A percentile compares a stretch with the other conserved stretches of the same genome.
These are phyloP conservation scores for Coccomyxa subellipsoidea DNA, from an alignment of 163 green algal species.

Conservation along the genomic window DNA sequence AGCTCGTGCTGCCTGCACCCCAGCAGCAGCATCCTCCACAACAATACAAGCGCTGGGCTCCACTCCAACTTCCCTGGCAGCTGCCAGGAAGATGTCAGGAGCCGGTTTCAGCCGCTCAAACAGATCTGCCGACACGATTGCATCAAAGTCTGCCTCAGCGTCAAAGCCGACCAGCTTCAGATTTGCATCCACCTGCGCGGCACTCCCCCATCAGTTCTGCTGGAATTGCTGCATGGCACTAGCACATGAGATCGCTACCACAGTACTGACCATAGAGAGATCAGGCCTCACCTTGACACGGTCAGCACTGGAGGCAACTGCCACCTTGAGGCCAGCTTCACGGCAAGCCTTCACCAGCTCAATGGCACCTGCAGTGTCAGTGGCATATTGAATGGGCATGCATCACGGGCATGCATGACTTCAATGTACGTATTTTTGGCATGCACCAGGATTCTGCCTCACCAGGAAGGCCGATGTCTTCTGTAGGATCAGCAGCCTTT, in stretches of 20 bases:
- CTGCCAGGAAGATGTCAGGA: conserved; percentile 70
- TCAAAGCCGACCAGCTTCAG: conserved; percentile 62
- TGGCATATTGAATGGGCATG: no score
- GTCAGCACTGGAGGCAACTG: conserved; percentile 72
- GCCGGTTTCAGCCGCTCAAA: conserved; percentile 40
- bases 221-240: no score
- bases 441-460: neutral
- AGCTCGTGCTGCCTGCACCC: conserved; percentile 52
- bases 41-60: conserved; percentile 54
- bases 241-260: no score
- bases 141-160: conserved; percentile 52
- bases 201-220: no score
- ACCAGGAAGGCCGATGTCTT: neutral
- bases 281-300: conserved; percentile 60
- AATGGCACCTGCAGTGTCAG: conserved; percentile 36
- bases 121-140: conserved; percentile 41
- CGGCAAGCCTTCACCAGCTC: conserved; percentile 56
- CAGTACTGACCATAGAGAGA: no score
- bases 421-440: no score
- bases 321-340: conserved; percentile 54
- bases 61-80: conserved; percentile 40
- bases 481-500: neutral
- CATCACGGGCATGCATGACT: neutral
- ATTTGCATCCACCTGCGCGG: conserved; percentile 57
- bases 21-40: conserved; percentile 68